phyloP scores from a whole-genome alignment of 768 basidiomycete species.

The Amanita pseudoporphyria region DNA sequence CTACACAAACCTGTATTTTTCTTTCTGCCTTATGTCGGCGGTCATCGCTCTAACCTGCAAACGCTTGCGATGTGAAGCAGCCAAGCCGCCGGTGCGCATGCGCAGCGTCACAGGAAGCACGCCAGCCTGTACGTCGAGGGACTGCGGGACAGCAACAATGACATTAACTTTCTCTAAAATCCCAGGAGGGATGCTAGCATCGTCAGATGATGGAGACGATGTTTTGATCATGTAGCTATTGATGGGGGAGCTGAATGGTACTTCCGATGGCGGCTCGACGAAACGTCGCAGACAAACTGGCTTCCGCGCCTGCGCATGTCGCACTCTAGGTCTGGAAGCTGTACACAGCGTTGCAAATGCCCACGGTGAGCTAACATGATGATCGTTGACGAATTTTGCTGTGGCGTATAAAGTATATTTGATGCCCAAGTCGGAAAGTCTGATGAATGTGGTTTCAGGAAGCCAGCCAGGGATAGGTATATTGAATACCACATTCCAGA shows the following conservation, averaged over 20 bases:
- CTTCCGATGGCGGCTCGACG: constrained; percentile 29
- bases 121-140: constrained; percentile 35
- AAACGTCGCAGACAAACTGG: constrained; percentile 46
- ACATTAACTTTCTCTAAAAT: constrained; percentile 57
- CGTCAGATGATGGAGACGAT: constrained; percentile 12
- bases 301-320: constrained; percentile 29
- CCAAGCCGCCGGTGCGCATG: constrained; percentile 45
- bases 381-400: constrained; percentile 47
- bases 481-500: constrained; percentile 75
- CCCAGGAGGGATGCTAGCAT: constrained; percentile 34
- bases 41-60: constrained; percentile 48
- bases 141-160: constrained; percentile 51
- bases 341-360: constrained; percentile 46
- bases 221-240: constrained; percentile 37
- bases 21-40: constrained; percentile 52
- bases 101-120: constrained; percentile 48
- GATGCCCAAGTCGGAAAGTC: constrained; percentile 43
- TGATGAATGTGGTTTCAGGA: constrained; percentile 47
- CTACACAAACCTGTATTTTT: constrained; percentile 50
- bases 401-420: constrained; percentile 61
- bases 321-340: constrained; percentile 39
- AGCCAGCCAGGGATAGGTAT: constrained; percentile 88
- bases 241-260: constrained; percentile 23
- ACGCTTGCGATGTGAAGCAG: constrained; percentile 37
- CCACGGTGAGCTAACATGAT: constrained; percentile 22